Evolutionary conservation across 1,284 basidiomycete species (phyloP).

Genomic region (Irpex sp.): DNA sequence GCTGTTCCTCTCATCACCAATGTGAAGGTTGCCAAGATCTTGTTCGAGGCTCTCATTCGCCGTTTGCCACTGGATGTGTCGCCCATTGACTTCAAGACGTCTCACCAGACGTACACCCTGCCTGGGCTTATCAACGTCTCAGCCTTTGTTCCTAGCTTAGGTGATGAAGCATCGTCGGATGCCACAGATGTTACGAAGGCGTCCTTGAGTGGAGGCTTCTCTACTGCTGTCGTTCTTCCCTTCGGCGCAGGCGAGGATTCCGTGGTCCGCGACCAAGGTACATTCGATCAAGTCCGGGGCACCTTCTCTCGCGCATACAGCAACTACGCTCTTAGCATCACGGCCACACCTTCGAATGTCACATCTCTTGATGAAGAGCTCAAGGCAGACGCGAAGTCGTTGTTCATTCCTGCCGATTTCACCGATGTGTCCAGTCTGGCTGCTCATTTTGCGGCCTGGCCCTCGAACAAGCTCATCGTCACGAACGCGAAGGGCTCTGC

Average conservation of each 20-base stretch:
- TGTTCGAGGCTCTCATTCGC: conserved; percentile 92
- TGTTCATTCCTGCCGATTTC: conserved; percentile 81
- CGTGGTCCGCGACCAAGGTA: conserved; percentile 62
- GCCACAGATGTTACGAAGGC: conserved; percentile 73
- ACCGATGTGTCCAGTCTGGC: conserved; percentile 66
- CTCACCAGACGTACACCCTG: conserved; percentile 87
- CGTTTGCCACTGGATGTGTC: conserved; percentile 87
- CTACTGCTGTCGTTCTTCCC: conserved; percentile 77
- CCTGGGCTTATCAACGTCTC: conserved; percentile 91
- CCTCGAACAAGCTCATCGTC: conserved; percentile 86
- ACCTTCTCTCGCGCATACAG: conserved; percentile 71
- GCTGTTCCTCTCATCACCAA: conserved; percentile 98
- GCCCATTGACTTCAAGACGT: conserved; percentile 92
- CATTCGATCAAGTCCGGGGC: conserved; percentile 66
- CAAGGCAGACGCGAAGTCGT: conserved; percentile 73
- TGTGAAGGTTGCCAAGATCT: conserved; percentile 97
- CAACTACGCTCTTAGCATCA: conserved; percentile 83
- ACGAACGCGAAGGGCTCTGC: conserved; percentile 93
- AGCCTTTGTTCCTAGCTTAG: conserved; percentile 81
- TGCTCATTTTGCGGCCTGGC: conserved; percentile 90
- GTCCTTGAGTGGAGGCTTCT: conserved; percentile 85
- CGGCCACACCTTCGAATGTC: conserved; percentile 71
- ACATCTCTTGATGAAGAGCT: conserved; percentile 71
- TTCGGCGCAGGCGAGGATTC: conserved; percentile 50
- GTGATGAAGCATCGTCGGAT: conserved; percentile 57